Base-by-base conservation (phyloP, 116 monocot genomes). In the Phalaenopsis hybrid region DNA sequence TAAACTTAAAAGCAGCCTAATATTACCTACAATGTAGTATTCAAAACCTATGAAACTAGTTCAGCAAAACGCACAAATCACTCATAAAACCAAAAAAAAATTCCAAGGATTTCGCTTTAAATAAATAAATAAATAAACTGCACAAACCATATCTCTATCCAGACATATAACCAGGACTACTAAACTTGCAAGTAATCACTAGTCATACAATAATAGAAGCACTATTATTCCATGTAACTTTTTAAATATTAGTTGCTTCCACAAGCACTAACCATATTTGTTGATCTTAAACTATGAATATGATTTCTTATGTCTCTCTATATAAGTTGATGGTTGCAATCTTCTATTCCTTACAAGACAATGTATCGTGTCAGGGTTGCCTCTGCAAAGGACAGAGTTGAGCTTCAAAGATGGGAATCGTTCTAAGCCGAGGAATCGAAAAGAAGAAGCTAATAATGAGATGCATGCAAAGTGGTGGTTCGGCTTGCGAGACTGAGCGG, bases 341-440 rank as follows among this genome's bases (percentile, higher is more conserved):
- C 87, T 86, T 6, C 89, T 77, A 82, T 85, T 89, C 44, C 84
- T 83, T 15, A 85, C 73, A 11, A 94, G 86, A 37, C 90, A 90
- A 0, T 86, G 57, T 48, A 79, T 89, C 2, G 83, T 91, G 12
- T 88, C 89, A 2, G 88, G 74, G 17, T 82, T 82, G 5, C 93
- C 88, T 88, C 90, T 93, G 85, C 96, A 96, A 33, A 92, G 85
- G 0, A 86, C 57, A 0, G 92, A 84, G 78, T 86, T 92, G 8
- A 94, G 85, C 67, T 88, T 94, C 90, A 92, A 65, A 5, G 92
- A 87, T 1, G 96, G 86, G 55, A 89, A 89, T 79, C 83, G 90
- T 77, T 94, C 92, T 79, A 91, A 91, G 76, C 93, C 91, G 50
- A 94, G 51, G 1, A 89, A 90, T 59, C 91, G 84, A 51, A 93